Evolutionary conservation across 2,329 filamentous ascomycete genomes (phyloP).

Genomic region (Leptographium flavum): DNA sequence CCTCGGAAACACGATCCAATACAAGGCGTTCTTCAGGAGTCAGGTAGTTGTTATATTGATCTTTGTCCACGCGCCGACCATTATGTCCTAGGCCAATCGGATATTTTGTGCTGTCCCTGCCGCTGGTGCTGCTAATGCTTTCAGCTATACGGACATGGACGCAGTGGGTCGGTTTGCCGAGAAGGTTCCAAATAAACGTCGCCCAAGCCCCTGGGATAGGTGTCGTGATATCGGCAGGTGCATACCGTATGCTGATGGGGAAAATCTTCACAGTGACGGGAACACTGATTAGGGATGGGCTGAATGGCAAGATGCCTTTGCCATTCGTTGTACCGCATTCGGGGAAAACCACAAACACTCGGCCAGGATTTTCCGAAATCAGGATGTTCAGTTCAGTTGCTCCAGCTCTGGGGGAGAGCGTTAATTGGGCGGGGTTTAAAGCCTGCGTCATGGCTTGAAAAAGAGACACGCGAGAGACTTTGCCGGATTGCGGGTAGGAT

Average conservation of each 20-base stretch:
- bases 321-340: constrained; percentile 94
- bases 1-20: constrained; percentile 68
- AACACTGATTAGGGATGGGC: constrained; percentile 57
- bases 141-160: constrained; percentile 86
- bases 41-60: constrained; percentile 10
- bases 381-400: constrained; percentile 51
- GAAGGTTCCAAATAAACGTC: constrained; percentile 71
- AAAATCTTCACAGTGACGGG: constrained; percentile 63
- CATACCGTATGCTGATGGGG: constrained; percentile 80
- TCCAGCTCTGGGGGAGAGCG: constrained; percentile 16
- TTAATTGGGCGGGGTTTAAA: constrained; percentile 42
- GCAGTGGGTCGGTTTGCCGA: constrained; percentile 73
- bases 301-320: constrained; percentile 73
- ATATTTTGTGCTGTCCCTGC: background rate
- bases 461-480: constrained; percentile 65
- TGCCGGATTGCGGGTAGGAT: constrained; percentile 60
- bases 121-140: constrained; percentile 40
- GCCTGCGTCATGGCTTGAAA: constrained; percentile 61
- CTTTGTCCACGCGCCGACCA: background rate
- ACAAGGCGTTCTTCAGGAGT: constrained; percentile 49
- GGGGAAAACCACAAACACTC: constrained; percentile 76
- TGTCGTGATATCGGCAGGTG: constrained; percentile 78
- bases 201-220: constrained; percentile 64
- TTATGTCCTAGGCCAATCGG: background rate
- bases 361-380: constrained; percentile 51